These are phyloP conservation scores for Microstegium vimineum DNA, from an alignment of 176 grass and related monocot genomes.

Conservation along the genomic window DNA sequence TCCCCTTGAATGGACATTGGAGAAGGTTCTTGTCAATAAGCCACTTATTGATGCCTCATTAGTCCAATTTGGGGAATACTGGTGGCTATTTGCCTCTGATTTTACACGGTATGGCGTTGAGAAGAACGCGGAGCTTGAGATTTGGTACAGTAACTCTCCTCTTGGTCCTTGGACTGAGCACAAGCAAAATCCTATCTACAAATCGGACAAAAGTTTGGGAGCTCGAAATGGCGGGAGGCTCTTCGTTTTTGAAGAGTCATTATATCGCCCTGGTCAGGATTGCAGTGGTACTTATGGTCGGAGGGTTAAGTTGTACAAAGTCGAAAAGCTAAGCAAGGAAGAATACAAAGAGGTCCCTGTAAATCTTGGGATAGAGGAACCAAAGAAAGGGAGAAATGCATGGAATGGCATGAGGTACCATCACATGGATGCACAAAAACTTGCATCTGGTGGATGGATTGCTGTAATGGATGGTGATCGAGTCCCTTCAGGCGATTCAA, in stretches of 20 bases:
- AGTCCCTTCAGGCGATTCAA: conserved; percentile 84
- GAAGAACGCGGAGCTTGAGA: conserved; percentile 99
- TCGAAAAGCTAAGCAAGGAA: conserved; percentile 90
- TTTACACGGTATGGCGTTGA: conserved; percentile 78
- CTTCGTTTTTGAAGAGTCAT: conserved; percentile 73
- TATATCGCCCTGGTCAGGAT: conserved; percentile 93
- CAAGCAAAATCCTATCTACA: conserved; percentile 91
- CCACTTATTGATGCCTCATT: conserved; percentile 82
- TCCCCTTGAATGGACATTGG: conserved; percentile 92
- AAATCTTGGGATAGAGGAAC: conserved; percentile 64
- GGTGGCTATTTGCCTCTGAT: conserved; percentile 92
- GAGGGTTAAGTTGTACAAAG: conserved; percentile 65
- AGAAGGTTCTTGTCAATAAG: conserved; percentile 81
- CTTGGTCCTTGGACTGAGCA: conserved; percentile 94
- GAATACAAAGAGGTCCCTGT: conserved; percentile 80
- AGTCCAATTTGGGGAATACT: conserved; percentile 64
- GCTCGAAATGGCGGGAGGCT: conserved; percentile 91
- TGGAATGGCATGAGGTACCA: conserved; percentile 99
- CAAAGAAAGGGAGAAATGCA: conserved; percentile 88
- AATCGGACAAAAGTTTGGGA: conserved; percentile 84
- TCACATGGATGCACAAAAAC: conserved; percentile 79
- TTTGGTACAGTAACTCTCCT: conserved; percentile 85
- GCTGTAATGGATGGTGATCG: conserved; percentile 96
- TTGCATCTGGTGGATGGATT: conserved; percentile 82
- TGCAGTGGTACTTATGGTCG: conserved; percentile 85